Conservation (phyloP, 257 asterid species). For the Hygrophila difformis region DNA sequence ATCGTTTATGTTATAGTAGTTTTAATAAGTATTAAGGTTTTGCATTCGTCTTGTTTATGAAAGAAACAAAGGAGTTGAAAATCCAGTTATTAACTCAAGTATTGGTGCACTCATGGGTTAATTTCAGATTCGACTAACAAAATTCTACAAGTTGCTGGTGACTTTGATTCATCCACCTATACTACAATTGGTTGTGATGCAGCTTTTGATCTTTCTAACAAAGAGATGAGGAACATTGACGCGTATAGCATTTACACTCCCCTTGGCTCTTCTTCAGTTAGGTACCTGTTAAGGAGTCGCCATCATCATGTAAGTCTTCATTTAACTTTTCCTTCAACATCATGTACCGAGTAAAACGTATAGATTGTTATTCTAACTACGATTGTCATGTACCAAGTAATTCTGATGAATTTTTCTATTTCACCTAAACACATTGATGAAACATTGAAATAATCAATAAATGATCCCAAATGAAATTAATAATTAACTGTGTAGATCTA, state of each 20-base stretch:
- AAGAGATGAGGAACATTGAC: slow-evolving; percentile 78
- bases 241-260: slow-evolving; percentile 81
- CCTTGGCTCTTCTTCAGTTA: slow-evolving; percentile 42
- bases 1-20: too few species aligned
- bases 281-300: slow-evolving; percentile 61
- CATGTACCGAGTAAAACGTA: too few species aligned
- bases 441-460: too few species aligned
- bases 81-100: slow-evolving; percentile 75
- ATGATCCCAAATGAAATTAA: too few species aligned
- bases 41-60: slow-evolving; percentile 45
- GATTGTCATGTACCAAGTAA: too few species aligned
- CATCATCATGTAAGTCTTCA: slow-evolving; percentile 62
- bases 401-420: too few species aligned
- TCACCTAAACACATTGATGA: too few species aligned
- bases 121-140: slow-evolving; percentile 89
- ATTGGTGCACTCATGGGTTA: slow-evolving; percentile 98
- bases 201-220: slow-evolving; percentile 44
- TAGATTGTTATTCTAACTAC: too few species aligned
- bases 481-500: too few species aligned
- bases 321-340: neutral
- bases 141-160: slow-evolving; percentile 43
- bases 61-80: slow-evolving; percentile 64
- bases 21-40: too few species aligned
- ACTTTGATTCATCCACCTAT: slow-evolving; percentile 68
- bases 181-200: slow-evolving; percentile 58